A percentile compares a stretch with the other conserved stretches of the same genome.
phyloP scores from a whole-genome alignment of 2,329 filamentous ascomycete genomes.

The Pseudopyricularia javanii region DNA sequence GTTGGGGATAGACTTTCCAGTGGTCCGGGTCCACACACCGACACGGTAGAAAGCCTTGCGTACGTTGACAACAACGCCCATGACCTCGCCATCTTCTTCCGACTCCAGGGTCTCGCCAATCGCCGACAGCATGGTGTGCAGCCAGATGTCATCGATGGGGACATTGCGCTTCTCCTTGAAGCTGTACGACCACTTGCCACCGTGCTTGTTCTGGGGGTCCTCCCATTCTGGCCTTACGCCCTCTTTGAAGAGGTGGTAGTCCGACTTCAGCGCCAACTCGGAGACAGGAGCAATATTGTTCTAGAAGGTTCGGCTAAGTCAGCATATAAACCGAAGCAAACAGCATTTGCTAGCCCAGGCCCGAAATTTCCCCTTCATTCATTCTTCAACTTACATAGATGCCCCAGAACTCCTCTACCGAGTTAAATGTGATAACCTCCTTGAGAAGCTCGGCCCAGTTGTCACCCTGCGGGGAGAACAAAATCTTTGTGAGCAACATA shows the following conservation, averaged over 20 bases:
- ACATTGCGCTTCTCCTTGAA: slow-evolving; percentile 92
- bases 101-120: slow-evolving; percentile 97
- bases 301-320: slow-evolving; percentile 31
- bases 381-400: slow-evolving; percentile 66
- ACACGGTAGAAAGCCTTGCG: slow-evolving; percentile 97
- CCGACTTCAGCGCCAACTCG: slow-evolving; percentile 91
- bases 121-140: slow-evolving; percentile 90
- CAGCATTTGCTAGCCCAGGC: background rate
- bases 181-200: slow-evolving; percentile 96
- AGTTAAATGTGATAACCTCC: slow-evolving; percentile 97
- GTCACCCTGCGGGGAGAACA: slow-evolving; percentile 53
- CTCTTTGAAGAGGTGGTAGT: slow-evolving; percentile 98
- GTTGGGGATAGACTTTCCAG: slow-evolving; percentile 69
- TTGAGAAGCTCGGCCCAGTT: slow-evolving; percentile 98
- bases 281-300: slow-evolving; percentile 98
- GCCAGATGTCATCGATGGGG: slow-evolving; percentile 90
- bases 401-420: slow-evolving; percentile 98
- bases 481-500: slow-evolving; percentile 4
- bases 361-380: background rate
- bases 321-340: background rate
- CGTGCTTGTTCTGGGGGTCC: slow-evolving; percentile 96
- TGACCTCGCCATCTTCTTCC: slow-evolving; percentile 90
- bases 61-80: slow-evolving; percentile 98
- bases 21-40: slow-evolving; percentile 92
- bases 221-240: slow-evolving; percentile 98